These are phyloP conservation scores for Ophiostoma himal-ulmi DNA, from an alignment of 2,329 filamentous ascomycete genomes.

Conservation along the genomic window DNA sequence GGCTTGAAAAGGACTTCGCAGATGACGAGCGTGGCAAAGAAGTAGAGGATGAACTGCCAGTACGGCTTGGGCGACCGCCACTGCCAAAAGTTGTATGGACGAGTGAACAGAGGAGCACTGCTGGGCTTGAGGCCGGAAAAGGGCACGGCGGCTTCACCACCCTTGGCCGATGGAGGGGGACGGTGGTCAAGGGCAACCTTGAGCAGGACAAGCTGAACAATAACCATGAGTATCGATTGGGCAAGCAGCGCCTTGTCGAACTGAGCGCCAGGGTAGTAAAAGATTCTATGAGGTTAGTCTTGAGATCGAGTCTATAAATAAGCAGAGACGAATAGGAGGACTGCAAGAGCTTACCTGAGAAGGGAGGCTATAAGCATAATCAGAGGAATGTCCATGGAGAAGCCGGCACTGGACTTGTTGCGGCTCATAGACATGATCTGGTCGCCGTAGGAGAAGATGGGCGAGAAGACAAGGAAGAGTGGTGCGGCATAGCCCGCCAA, in stretches of 20 bases:
- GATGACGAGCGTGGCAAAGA: slow-evolving; percentile 54
- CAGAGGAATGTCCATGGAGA: slow-evolving; percentile 62
- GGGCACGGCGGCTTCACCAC: slow-evolving; percentile 55
- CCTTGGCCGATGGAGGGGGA: slow-evolving; percentile 53
- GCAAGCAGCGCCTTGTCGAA: slow-evolving; percentile 59
- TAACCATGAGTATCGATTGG: slow-evolving; percentile 61
- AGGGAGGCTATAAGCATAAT: slow-evolving; percentile 67
- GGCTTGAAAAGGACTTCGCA: slow-evolving; percentile 63
- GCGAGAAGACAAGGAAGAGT: slow-evolving; percentile 58
- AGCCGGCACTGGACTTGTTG: slow-evolving; percentile 48
- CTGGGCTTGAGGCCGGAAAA: slow-evolving; percentile 49
- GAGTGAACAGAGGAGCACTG: slow-evolving; percentile 33
- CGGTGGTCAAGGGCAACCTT: slow-evolving; percentile 65
- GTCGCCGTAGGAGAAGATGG: slow-evolving; percentile 60
- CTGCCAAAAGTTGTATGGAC: slow-evolving; percentile 78
- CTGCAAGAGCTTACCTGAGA: slow-evolving; percentile 45
- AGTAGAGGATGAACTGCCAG: slow-evolving; percentile 70
- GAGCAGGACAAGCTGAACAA: slow-evolving; percentile 56
- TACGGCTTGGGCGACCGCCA: slow-evolving; percentile 70
- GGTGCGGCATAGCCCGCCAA: slow-evolving; percentile 55
- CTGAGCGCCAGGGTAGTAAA: slow-evolving; percentile 62
- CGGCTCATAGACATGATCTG: slow-evolving; percentile 61
- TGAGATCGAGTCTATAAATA: not conserved
- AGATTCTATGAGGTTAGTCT: slow-evolving; percentile 45
- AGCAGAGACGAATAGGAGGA: not conserved